Evolutionary conservation across 257 asterid species (phyloP).

Genomic region (Nicotiana benthamiana): DNA sequence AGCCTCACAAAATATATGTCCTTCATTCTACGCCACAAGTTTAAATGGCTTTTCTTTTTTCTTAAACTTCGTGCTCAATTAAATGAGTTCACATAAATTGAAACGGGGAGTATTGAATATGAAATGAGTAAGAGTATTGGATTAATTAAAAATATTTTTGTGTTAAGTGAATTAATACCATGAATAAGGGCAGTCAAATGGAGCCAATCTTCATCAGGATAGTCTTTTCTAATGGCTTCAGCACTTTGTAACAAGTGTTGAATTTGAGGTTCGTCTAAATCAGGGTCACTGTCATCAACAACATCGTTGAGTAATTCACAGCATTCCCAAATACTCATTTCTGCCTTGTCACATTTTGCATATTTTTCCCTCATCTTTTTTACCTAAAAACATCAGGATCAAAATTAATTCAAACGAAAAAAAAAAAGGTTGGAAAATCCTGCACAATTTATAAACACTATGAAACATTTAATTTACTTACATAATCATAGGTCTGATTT

Average conservation of each 20-base stretch:
- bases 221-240: slow-evolving; percentile 79
- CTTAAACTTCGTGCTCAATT: no score
- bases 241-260: slow-evolving; percentile 84
- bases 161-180: slow-evolving; percentile 27
- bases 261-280: slow-evolving; percentile 90
- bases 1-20: no score
- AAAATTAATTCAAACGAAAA: not conserved
- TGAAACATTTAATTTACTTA: slow-evolving; percentile 19
- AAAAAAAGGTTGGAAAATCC: not conserved
- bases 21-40: no score
- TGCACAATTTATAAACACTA: not conserved
- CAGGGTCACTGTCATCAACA: slow-evolving; percentile 34
- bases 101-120: no score
- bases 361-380: slow-evolving; percentile 63
- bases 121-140: no score
- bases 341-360: slow-evolving; percentile 48
- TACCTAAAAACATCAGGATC: slow-evolving; percentile 32
- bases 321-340: slow-evolving; percentile 95
- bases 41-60: no score
- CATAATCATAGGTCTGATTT: slow-evolving; percentile 63
- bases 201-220: slow-evolving; percentile 81
- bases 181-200: slow-evolving; percentile 86
- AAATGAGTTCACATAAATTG: no score
- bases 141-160: not conserved
- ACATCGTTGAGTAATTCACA: slow-evolving; percentile 68